Conservation (phyloP, 2,329 filamentous ascomycete species). For the Graphiopsis chlorocephala region DNA sequence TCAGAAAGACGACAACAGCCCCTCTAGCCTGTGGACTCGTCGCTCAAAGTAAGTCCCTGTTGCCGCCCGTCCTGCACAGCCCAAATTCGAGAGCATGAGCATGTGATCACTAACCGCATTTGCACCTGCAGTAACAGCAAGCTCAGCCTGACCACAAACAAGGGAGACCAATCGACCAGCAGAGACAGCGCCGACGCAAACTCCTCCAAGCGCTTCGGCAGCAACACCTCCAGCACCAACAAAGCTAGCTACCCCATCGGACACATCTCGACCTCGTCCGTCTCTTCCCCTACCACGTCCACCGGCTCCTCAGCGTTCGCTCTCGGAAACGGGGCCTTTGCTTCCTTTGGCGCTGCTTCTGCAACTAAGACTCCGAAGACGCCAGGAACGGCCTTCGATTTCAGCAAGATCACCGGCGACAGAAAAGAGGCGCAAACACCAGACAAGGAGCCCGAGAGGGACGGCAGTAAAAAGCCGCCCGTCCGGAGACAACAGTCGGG, state of each 20-base stretch:
- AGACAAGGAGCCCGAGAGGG: conserved; percentile 41
- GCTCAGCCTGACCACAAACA: conserved; percentile 80
- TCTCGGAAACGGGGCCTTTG: conserved; percentile 90
- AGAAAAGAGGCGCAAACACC: conserved; percentile 54
- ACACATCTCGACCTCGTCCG: conserved; percentile 61
- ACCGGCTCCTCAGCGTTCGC: conserved; percentile 87
- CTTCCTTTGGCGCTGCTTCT: conserved; percentile 76
- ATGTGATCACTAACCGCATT: conserved; percentile 26
- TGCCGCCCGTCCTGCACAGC: conserved; percentile 4
- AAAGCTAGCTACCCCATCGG: conserved; percentile 72
- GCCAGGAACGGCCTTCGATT: conserved; percentile 73
- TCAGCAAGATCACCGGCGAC: conserved; percentile 59
- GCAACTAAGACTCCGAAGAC: conserved; percentile 75
- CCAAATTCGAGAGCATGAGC: not conserved
- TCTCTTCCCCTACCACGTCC: conserved; percentile 71
- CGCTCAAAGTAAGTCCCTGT: conserved; percentile 69
- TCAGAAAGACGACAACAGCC: conserved; percentile 35
- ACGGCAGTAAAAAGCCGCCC: conserved; percentile 24
- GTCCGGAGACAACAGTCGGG: conserved; percentile 28
- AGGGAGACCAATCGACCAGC: conserved; percentile 50
- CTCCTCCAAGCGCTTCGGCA: conserved; percentile 67
- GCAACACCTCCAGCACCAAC: conserved; percentile 65
- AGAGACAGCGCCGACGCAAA: conserved; percentile 51
- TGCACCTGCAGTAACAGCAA: conserved; percentile 67
- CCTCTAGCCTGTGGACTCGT: conserved; percentile 65